Base-by-base conservation (phyloP, 2,329 filamentous ascomycete genomes). In the Gremmenia infestans region DNA sequence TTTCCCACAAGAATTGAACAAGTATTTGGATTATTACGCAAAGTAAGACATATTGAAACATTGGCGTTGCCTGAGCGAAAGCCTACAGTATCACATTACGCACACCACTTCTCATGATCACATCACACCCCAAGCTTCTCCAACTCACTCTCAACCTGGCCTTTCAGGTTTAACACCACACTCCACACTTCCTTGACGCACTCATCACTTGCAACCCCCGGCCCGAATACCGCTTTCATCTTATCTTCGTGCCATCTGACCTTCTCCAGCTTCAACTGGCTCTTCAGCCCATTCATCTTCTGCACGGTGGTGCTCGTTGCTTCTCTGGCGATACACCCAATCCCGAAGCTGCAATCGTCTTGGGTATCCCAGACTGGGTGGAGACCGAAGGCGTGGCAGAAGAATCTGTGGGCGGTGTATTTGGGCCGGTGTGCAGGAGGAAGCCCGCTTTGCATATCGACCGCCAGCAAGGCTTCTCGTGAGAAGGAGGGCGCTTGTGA, bases 191-290 rank as follows among this genome's bases (percentile, higher is more conserved):
- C 46, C 32, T 60, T 58, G 4, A 52, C 36, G 12, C 46, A 45
- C 28, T 62, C 55, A 28, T 56, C 48, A 12, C 35, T 55, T 1
- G 42, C 51, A 4, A 25, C 48, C 7, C 17, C 51, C 8, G 19
- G 22, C 22, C 52, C 52, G 52, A 59, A 56, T 3, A 52, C 23
- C 7, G 47, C 47, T 15, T 35, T 54, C 22, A 61, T 43, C 19
- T 54, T 54, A 52, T 61, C 59, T 28, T 58, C 55, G 45, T 59
- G 56, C 56, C 54, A 61, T 19, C 56, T 50, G 2, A 59, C 56
- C 40, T 54, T 61, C 37, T 59, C 56, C 23, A 57, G 14, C 45
- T 59, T 61, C 46, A 59, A 51, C 43, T 58, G 53, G 4, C 35
- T 48, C 17, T 46, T 53, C 17, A 62, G 43, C n/a, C 23, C 50